Base-by-base conservation (phyloP, 306 rosid species). In the Fragaria vesca region DNA sequence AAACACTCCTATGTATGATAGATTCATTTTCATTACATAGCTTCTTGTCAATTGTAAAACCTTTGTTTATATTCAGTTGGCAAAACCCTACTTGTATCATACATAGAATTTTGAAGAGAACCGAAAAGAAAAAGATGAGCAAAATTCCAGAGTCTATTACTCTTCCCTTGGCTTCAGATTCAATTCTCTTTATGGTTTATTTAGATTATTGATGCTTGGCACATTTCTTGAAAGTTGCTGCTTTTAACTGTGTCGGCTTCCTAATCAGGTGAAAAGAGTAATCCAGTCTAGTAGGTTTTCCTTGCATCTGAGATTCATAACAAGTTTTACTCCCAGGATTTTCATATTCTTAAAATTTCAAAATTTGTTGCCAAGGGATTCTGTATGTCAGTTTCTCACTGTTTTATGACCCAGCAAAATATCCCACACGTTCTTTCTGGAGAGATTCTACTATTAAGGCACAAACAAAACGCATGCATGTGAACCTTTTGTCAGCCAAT, bases 401-500 rank as follows among this genome's bases (percentile, higher is more conserved):
- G 26, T 24, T 34, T 66, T 30, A 43, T 45, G 38, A 21, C 13
- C 3, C 54, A 69, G 73, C 7, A 21, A 21, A 12, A 47, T 8
- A 13, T 47, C 13, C 12, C 55, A 2, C 24, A 43, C 21, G 55
- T 69, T 26, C 18, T 13, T 7, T 69, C 18, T 3, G 26, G 38
- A 46, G 21, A 70, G 21, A 34, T 2, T 12, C 9, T 40, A 69
- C 73, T 51, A 69, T 43, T 55, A 12, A 75, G 74, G 81, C 83
- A 78, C 70, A 78, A 79, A 78, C 58, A 69, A 82, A 62, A 70
- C 72, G 67, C 45, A 69, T 74, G 78, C 90, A 87, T 83, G 89
- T 84, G 91, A 90, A 85, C 51, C 75, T 13, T 60, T 63, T 81
- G 92, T 88, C 83, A 77, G 73, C 79, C 40, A 78, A 74, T 63